Evolutionary conservation across 2,329 filamentous ascomycete genomes (phyloP).

Genomic region (Penicillium janthinellum): DNA sequence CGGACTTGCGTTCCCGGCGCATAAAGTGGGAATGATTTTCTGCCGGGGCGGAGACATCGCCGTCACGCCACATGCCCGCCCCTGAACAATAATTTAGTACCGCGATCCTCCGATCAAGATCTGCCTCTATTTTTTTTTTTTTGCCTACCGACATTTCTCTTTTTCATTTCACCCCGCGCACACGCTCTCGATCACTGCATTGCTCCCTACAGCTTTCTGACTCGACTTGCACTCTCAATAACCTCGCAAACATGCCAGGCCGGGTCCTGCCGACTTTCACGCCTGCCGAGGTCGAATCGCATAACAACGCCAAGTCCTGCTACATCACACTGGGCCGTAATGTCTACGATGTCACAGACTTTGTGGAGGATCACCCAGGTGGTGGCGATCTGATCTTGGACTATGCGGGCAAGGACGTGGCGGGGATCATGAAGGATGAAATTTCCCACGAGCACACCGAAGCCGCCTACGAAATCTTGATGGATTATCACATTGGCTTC

Average conservation of each 20-base stretch:
- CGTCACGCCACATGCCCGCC: slow-evolving; percentile 28
- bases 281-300: slow-evolving; percentile 74
- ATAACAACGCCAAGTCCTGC: slow-evolving; percentile 80
- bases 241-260: slow-evolving; percentile 65
- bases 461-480: slow-evolving; percentile 91
- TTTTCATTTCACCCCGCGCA: not conserved
- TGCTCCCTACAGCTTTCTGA: not conserved
- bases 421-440: slow-evolving; percentile 77
- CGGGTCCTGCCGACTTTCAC: slow-evolving; percentile 82
- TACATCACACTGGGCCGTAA: slow-evolving; percentile 89
- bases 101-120: slow-evolving; percentile 7
- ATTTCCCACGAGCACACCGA: slow-evolving; percentile 85
- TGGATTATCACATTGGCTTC: slow-evolving; percentile 83
- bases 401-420: slow-evolving; percentile 85
- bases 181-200: not conserved
- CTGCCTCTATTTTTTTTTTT: not conserved
- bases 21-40: slow-evolving; percentile 6
- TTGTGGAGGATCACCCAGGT: slow-evolving; percentile 87
- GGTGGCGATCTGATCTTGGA: slow-evolving; percentile 86
- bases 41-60: slow-evolving; percentile 22
- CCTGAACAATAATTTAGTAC: slow-evolving; percentile 22
- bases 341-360: slow-evolving; percentile 93
- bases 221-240: not conserved
- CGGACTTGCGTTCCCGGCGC: not conserved
- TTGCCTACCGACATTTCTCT: slow-evolving; percentile 2